Base-by-base conservation (phyloP, 176 grass and related monocot species). In the Cymbopogon citratus region DNA sequence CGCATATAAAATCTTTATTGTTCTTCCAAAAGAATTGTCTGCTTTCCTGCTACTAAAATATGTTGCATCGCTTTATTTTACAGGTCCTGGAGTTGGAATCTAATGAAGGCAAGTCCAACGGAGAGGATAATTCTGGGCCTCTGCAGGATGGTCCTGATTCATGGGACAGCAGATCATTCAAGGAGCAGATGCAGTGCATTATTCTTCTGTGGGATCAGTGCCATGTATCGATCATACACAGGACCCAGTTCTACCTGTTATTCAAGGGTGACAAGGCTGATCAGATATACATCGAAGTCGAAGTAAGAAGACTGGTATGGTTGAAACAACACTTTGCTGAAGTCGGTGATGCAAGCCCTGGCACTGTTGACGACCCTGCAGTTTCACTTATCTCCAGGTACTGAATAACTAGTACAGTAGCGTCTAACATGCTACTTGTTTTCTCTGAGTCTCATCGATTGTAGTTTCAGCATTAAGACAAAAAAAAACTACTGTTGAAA, bases 201-300 rank as follows among this genome's bases (percentile, higher is more conserved):
- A 91, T 99, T 81, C 81, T 88, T 71, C 76, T 93, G 45, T 99
- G 96, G 96, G 76, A 93, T 82, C 28, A 90, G 24, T 99, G 96
- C 44, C 87, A 99, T 64, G 88, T 91, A 35, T 99, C 96, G 0
- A 95, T 99, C 79, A 95, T 95, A 83, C 96, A 99, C 33, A 90
- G 96, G 45, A 93, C 92, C 14, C 96, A 99, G 69, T 99, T 99
- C 71, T 95, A 95, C 64, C 85, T 90, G 75, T 77, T 95, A 75
- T 99, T 99, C 85, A 92, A 62, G 86, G 96, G 96, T 35, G 92
- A 93, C 14, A 84, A 27, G 49, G 96, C 92, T 40, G 96, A 99
- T 86, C 91, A 93, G 82, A 99, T 99, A 84, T 99, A 99, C 44
- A 90, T 99, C 10, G 96, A 99, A 84, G 96, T 95, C 21, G 96